These are phyloP conservation scores for Yamadazyma diddensiae DNA, from an alignment of 1,139 yeast genomes.

Conservation along the genomic window DNA sequence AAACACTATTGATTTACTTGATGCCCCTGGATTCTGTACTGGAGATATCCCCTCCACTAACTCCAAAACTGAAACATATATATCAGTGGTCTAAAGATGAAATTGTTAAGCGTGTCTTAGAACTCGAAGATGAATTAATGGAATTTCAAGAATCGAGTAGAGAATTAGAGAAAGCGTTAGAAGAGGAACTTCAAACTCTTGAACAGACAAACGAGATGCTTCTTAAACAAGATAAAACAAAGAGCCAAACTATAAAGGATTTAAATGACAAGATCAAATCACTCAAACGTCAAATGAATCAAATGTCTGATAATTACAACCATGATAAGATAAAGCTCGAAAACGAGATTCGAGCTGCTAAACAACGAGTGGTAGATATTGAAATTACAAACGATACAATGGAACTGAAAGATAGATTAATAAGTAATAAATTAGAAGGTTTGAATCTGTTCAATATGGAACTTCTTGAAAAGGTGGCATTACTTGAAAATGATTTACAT, in stretches of 20 bases:
- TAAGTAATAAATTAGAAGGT: conserved; percentile 30
- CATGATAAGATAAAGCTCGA: conserved; percentile 20
- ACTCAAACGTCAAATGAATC: conserved; percentile 21
- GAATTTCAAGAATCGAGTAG: conserved; percentile 45
- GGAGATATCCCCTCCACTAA: no score
- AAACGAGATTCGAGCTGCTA: conserved; percentile 21
- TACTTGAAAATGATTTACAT: conserved; percentile 41
- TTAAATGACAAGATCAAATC: conserved; percentile 7
- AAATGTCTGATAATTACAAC: conserved; percentile 19
- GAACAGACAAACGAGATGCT: conserved; percentile 26
- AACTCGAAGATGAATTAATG: conserved; percentile 33
- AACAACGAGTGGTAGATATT: conserved; percentile 33
- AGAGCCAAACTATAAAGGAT: conserved; percentile 5
- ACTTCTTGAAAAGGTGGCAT: conserved; percentile 39
- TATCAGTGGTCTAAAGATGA: conserved; percentile 22
- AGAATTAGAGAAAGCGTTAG: conserved; percentile 44
- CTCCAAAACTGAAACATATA: no score
- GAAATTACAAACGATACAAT: conserved; percentile 43
- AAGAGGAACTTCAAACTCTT: conserved; percentile 37
- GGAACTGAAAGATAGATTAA: conserved; percentile 38
- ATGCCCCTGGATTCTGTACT: no score
- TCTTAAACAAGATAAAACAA: conserved; percentile 8
- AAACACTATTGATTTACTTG: no score
- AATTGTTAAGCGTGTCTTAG: conserved; percentile 28
- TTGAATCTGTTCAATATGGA: conserved; percentile 40